Conservation (phyloP, 257 asterid genomes). For the Linaria vulgaris region DNA sequence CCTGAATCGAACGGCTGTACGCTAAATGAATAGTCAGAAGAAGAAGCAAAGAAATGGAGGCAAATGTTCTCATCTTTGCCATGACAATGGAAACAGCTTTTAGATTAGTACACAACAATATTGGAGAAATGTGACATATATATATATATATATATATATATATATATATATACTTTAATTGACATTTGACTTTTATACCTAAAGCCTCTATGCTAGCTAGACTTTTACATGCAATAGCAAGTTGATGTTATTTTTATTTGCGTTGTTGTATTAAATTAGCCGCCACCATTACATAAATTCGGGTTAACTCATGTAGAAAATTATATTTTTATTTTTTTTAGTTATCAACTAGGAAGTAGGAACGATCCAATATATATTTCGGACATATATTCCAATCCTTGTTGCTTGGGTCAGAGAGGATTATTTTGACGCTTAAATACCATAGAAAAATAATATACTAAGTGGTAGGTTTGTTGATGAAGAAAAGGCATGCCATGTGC, state of each 20-base stretch:
- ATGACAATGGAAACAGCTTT: background rate
- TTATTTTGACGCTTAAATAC: background rate
- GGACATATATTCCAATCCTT: too few species aligned
- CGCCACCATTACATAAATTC: slow-evolving; percentile 11
- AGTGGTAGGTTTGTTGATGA: background rate
- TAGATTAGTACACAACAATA: too few species aligned
- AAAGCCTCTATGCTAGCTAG: background rate
- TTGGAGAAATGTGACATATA: too few species aligned
- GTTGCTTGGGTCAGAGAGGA: too few species aligned
- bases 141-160: too few species aligned
- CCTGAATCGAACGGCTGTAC: slow-evolving; percentile 39
- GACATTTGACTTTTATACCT: slow-evolving; percentile 9
- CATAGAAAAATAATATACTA: background rate
- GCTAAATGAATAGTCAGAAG: slow-evolving; percentile 28
- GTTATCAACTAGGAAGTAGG: too few species aligned
- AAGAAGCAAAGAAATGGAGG: slow-evolving; percentile 27
- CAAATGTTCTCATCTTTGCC: slow-evolving; percentile 27
- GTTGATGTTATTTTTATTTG: slow-evolving; percentile 1
- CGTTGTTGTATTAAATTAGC: slow-evolving; percentile 4
- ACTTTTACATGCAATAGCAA: background rate
- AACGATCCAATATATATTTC: too few species aligned
- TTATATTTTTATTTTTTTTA: too few species aligned
- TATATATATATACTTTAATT: too few species aligned
- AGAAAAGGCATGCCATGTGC: too few species aligned
- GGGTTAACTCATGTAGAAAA: background rate